phyloP scores from a whole-genome alignment of 495 filamentous ascomycete genomes.

The Tuber brumale region DNA sequence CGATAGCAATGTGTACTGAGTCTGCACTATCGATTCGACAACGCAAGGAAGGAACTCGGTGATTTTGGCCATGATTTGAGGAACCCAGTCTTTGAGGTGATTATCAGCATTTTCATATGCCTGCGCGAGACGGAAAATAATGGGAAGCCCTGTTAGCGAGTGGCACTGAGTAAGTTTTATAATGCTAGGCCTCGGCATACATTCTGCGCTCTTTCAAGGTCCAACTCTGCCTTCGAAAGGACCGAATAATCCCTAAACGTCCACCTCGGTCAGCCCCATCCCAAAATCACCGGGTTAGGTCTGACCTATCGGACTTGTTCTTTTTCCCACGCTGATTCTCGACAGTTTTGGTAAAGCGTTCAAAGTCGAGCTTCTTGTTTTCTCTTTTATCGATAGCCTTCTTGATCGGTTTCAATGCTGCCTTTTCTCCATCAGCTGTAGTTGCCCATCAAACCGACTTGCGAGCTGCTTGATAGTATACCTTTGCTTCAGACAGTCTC shows the following conservation, averaged over 20 bases:
- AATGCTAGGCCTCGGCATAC: slow-evolving; percentile 43
- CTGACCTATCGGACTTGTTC: slow-evolving; percentile 55
- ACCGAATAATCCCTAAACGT: slow-evolving; percentile 61
- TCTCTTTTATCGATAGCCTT: slow-evolving; percentile 90
- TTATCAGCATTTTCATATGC: slow-evolving; percentile 79
- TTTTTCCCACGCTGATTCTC: slow-evolving; percentile 65
- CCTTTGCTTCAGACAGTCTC: slow-evolving; percentile 55
- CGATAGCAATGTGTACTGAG: slow-evolving; percentile 76
- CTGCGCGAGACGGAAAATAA: slow-evolving; percentile 45
- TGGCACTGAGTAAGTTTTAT: background rate
- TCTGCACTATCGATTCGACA: slow-evolving; percentile 63
- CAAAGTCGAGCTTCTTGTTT: slow-evolving; percentile 83
- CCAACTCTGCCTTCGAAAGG: slow-evolving; percentile 70
- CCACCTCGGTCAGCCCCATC: background rate
- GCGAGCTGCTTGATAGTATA: slow-evolving; percentile 6
- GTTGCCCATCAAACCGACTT: background rate
- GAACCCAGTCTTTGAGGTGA: slow-evolving; percentile 66
- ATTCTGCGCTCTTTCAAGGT: slow-evolving; percentile 60
- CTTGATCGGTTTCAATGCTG: slow-evolving; percentile 65
- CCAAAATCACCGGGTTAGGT: slow-evolving; percentile 4
- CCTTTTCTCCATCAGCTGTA: slow-evolving; percentile 49
- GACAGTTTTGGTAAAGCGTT: slow-evolving; percentile 67
- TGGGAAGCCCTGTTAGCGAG: slow-evolving; percentile 8
- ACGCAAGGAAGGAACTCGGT: slow-evolving; percentile 77
- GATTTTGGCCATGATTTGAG: slow-evolving; percentile 64